A percentile compares a stretch with the other conserved stretches of the same genome.
phyloP scores from a whole-genome alignment of 495 filamentous ascomycete genomes.

The Penicillium coprophilum region DNA sequence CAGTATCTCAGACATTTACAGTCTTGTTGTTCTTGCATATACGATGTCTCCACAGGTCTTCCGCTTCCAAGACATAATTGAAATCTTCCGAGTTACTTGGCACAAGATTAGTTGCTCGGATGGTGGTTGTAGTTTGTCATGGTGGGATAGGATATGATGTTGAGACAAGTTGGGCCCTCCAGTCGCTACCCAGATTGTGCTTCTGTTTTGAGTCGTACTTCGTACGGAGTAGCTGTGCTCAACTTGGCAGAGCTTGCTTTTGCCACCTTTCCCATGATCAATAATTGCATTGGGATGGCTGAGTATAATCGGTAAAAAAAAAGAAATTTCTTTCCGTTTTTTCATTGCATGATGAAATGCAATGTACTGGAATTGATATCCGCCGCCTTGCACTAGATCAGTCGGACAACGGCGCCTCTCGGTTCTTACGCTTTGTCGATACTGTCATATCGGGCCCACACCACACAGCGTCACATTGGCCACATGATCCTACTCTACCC shows the following conservation, averaged over 20 bases:
- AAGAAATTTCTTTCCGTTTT: neutral
- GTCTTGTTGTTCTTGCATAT: neutral
- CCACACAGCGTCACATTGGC: neutral
- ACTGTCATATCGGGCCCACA: neutral
- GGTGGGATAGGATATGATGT: neutral
- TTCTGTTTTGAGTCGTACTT: neutral
- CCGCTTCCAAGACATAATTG: neutral
- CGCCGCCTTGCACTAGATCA: neutral
- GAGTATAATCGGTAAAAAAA: neutral
- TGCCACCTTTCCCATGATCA: neutral
- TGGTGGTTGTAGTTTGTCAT: neutral
- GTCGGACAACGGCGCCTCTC: neutral
- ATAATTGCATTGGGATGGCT: neutral
- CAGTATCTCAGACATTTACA: neutral
- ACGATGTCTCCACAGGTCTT: neutral
- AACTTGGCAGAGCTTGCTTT: neutral
- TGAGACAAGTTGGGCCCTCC: neutral
- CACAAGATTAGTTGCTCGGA: neutral
- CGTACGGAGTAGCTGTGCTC: neutral
- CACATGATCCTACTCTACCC: neutral
- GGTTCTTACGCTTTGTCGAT: neutral
- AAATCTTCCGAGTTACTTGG: slow-evolving; percentile 2
- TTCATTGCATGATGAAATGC: neutral
- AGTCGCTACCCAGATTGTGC: neutral
- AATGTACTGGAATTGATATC: neutral